Evolutionary conservation across 441 rosid species (phyloP), one percentile per base, ranked within the genome.

Genomic region (Bocquillonia castaneifolia): DNA sequence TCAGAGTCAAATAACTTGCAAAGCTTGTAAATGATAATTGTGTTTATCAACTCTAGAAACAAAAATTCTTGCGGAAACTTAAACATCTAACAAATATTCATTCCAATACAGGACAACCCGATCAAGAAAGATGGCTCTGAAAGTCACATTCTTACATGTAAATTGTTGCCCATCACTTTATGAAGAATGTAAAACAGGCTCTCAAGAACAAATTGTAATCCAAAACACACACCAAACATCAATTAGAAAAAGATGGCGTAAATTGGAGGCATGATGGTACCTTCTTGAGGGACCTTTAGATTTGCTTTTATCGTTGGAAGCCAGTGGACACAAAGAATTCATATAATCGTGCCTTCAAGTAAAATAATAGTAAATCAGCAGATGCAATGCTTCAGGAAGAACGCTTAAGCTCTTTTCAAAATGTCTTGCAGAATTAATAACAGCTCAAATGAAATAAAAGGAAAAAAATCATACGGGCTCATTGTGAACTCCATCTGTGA

Each of bases 261-360:
- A 56, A 52, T 22, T 22, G 9, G 20, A 37, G 32, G 39, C 31
- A 52, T 22, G 39, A 68, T 45, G 34, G 52, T 56, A 88, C 98
- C 91, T 88, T 82, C 75, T 88, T 2, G 77, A 79, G 66, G 68
- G 62, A 65, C 73, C 77, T 69, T 81, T 84, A 0, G 80, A 65
- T 67, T 74, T 81, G 64, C 54, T 57, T 64, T 60, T 71, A 67
- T 54, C 79, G 72, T 61, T 76, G 67, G 80, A 71, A 66, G 74
- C 79, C 66, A 79, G 86, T 63, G 86, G 93, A 77, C 92, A 91
- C 71, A 91, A 74, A 45, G 90, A 83, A 61, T 79, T 79, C 63
- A 93, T 69, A 75, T 86, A 93, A 23, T 76, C 81, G 51, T 79
- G 73, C 86, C 97, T 93, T 74, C 70, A 84, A 71, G 60, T 36